Conservation (phyloP, 805 yeast species). For the Lipomyces starkeyi region DNA sequence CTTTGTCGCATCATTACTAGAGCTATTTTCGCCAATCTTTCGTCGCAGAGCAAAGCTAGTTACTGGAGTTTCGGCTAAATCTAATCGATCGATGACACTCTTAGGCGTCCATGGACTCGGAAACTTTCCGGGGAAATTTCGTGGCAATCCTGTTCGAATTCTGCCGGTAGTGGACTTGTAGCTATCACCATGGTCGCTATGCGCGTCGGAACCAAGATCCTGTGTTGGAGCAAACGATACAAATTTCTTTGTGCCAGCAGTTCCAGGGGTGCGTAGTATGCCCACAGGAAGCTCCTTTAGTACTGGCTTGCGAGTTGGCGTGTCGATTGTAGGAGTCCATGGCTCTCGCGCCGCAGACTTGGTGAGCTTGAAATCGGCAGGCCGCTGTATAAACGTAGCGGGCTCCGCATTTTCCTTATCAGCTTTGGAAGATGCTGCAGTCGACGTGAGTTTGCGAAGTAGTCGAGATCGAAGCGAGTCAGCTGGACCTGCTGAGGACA, state of each 20-base stretch:
- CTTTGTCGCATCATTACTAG: not conserved
- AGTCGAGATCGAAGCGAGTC: constrained; percentile 18
- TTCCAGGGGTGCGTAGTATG: constrained; percentile 37
- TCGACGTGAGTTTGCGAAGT: constrained; percentile 4
- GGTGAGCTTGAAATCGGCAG: not conserved
- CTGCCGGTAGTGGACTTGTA: constrained; percentile 3
- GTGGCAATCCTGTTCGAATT: constrained; percentile 37
- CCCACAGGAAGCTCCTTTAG: constrained; percentile 20
- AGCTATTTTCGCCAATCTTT: not conserved
- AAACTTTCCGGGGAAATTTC: constrained; percentile 39
- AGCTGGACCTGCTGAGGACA: not conserved
- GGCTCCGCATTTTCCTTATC: constrained; percentile 18
- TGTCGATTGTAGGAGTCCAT: constrained; percentile 13
- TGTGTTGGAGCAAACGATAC: constrained; percentile 28
- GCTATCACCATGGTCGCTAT: not conserved
- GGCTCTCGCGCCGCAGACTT: not conserved
- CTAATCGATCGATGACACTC: constrained; percentile 22
- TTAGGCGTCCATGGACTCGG: constrained; percentile 40
- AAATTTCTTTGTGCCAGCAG: constrained; percentile 25
- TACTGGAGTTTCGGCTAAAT: constrained; percentile 27
- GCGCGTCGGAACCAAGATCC: not conserved
- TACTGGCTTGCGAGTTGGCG: constrained; percentile 24
- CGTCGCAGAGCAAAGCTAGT: constrained; percentile 19
- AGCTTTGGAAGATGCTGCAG: not conserved
- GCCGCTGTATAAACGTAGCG: not conserved